Percentiles rank a stretch among this genome's conserved stretches.
phyloP scores from a whole-genome alignment of 495 filamentous ascomycete species.

The Hypoxylon fragiforme region DNA sequence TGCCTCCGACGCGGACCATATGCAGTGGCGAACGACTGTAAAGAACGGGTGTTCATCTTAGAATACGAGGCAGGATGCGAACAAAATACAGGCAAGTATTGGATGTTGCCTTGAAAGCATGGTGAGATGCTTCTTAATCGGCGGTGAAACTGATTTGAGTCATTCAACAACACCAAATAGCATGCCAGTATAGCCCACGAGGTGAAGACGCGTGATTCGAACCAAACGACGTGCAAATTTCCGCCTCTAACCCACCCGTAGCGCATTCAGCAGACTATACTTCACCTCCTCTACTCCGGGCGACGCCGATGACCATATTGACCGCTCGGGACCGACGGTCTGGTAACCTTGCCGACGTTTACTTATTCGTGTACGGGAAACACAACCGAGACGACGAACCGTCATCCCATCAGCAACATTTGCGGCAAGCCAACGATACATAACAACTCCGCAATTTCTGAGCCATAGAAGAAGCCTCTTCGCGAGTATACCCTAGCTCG shows the following conservation, averaged over 20 bases:
- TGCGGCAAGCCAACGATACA: not conserved
- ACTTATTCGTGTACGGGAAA: slow-evolving; percentile 3
- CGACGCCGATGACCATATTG: slow-evolving; percentile 3
- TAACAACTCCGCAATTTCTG: not conserved
- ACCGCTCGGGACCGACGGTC: slow-evolving; percentile 3
- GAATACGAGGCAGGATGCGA: slow-evolving; percentile 7
- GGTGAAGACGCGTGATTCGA: slow-evolving; percentile 11
- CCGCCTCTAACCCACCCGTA: slow-evolving; percentile 6
- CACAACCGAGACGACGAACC: not conserved
- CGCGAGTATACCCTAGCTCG: not conserved
- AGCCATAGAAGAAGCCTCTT: not conserved
- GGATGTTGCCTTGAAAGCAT: slow-evolving; percentile 12
- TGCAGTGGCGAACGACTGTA: slow-evolving; percentile 16
- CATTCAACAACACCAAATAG: not conserved
- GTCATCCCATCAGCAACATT: no score
- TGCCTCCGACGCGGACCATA: slow-evolving; percentile 6
- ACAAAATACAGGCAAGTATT: slow-evolving; percentile 6
- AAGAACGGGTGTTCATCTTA: not conserved
- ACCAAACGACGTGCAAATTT: slow-evolving; percentile 6
- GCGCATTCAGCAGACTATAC: slow-evolving; percentile 1
- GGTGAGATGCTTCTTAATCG: slow-evolving; percentile 1
- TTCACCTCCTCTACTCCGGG: slow-evolving; percentile 6
- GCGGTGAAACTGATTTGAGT: not conserved
- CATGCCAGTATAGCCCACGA: slow-evolving; percentile 12
- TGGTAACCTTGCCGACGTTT: not conserved